A percentile compares a stretch with the other conserved stretches of the same genome.
Evolutionary conservation across 805 yeast species (phyloP).

Genomic region (Pichia eremophila): DNA sequence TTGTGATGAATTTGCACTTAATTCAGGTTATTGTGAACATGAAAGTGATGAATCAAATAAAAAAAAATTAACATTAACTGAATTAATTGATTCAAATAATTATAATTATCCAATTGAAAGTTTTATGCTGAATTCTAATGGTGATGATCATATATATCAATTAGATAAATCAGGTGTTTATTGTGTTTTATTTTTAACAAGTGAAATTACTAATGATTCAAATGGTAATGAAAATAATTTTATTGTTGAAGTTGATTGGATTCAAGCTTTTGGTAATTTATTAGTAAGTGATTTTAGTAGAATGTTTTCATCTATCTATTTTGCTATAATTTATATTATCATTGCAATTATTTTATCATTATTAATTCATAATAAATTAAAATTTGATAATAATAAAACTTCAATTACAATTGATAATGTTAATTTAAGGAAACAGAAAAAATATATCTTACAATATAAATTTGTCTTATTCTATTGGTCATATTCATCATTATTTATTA

Average conservation of each 20-base stretch:
- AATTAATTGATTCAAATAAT: conserved; percentile 12
- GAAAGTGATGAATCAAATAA: conserved; percentile 9
- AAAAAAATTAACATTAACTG: conserved; percentile 10
- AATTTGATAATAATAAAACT: conserved; percentile 13
- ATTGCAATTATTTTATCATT: conserved; percentile 10
- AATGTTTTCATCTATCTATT: conserved; percentile 16
- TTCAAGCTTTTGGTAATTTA: conserved; percentile 24
- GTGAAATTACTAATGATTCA: conserved; percentile 7
- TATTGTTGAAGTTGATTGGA: conserved; percentile 21
- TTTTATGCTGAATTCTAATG: conserved; percentile 6
- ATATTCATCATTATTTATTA: conserved; percentile 13
- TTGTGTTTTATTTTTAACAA: conserved; percentile 19
- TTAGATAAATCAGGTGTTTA: conserved; percentile 18
- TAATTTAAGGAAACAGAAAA: conserved; percentile 7
- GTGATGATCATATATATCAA: conserved; percentile 8
- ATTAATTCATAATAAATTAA: conserved; percentile 10
- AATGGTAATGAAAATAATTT: neutral
- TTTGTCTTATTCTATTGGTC: conserved; percentile 15
- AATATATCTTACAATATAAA: conserved; percentile 20
- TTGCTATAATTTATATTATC: conserved; percentile 16
- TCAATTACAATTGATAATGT: conserved; percentile 14
- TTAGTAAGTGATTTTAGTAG: conserved; percentile 22
- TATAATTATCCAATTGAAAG: conserved; percentile 14
- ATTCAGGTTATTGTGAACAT: conserved; percentile 16
- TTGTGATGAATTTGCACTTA: conserved; percentile 24